Conservation (phyloP, 768 basidiomycete genomes). For the Dacryopinax primogenitus region DNA sequence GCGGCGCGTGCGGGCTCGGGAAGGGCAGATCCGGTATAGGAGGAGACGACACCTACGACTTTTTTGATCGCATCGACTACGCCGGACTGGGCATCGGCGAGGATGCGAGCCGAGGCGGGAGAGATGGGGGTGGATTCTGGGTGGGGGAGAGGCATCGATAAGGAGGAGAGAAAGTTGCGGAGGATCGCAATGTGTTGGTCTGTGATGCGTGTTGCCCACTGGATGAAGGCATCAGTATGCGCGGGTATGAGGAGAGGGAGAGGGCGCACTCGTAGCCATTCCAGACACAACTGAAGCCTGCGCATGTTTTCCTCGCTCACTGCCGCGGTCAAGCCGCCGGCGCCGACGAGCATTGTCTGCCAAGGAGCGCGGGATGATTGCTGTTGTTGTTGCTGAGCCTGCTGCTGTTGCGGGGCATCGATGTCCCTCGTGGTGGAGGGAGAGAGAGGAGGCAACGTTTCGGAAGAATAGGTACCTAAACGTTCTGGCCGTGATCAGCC, state of each 20-base stretch:
- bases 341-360: slow-evolving; percentile 75
- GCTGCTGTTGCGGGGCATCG: not conserved
- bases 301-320: slow-evolving; percentile 86
- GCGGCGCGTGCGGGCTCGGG: slow-evolving; percentile 68
- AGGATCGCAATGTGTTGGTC: slow-evolving; percentile 76
- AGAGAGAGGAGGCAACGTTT: slow-evolving; percentile 1
- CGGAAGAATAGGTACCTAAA: slow-evolving; percentile 7
- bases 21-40: slow-evolving; percentile 73
- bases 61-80: slow-evolving; percentile 81
- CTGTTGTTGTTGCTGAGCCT: too few species aligned
- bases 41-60: slow-evolving; percentile 75
- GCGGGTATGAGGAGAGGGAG: not conserved
- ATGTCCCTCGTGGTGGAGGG: slow-evolving; percentile 9
- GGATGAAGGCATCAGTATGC: not conserved
- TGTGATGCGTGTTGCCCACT: slow-evolving; percentile 82
- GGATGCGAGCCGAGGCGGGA: slow-evolving; percentile 35
- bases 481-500: not conserved
- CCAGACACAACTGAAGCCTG: slow-evolving; percentile 67
- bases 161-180: slow-evolving; percentile 64
- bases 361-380: slow-evolving; percentile 47
- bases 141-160: slow-evolving; percentile 20
- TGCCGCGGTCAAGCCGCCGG: slow-evolving; percentile 76
- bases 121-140: slow-evolving; percentile 15
- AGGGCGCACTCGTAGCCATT: slow-evolving; percentile 65
- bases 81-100: slow-evolving; percentile 61